Base-by-base conservation (phyloP, 495 filamentous ascomycete genomes). In the Daldinia concentrica region DNA sequence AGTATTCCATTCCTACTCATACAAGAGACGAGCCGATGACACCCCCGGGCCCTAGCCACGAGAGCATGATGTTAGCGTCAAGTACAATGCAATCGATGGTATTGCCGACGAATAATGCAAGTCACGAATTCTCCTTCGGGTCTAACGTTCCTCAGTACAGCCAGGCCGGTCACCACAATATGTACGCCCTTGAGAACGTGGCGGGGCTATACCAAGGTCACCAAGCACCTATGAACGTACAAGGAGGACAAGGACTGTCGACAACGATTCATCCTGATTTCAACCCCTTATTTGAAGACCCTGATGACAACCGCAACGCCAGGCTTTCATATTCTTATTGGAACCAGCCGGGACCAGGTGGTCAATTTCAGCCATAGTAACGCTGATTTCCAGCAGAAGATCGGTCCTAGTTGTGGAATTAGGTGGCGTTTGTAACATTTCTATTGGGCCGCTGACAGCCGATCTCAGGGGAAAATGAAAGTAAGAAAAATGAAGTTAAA, bases 181-280 rank as follows among this genome's bases (percentile, higher is more conserved):
- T 72, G 34, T 72, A 72, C 52, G 7, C 51, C 0, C 14, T 72
- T 0, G 60, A 64, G 0, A 60, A 68, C 8, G 64, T 68, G 8
- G 22, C 17, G 0, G 69, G 69, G 1, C 67, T 72, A 12, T 72
- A 64, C 24, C 69, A 60, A 19, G 48, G 60, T 1, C 51, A 66
- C 1, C 54, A 48, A 14, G 24, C 48, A 15, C 15, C 69, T 11
- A 22, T 51, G 0, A 39, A 55, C 12, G 26, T 45, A 14, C 58
- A 66, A 0, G 52, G 50, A 5, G 24, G 43, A n/a, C 59, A 37
- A n/a, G 24, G 45, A 17, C 14, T 62, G 17, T 5, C 51, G 11
- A 6, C 66, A n/a, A 29, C 37, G 22, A 48, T 69, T 26, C 22
- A 36, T 6, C 9, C 48, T 14, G 52, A 43, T 34, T 34, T 71